Evolutionary conservation across 1,284 basidiomycete species (phyloP).

Genomic region (Moniliella sp.): DNA sequence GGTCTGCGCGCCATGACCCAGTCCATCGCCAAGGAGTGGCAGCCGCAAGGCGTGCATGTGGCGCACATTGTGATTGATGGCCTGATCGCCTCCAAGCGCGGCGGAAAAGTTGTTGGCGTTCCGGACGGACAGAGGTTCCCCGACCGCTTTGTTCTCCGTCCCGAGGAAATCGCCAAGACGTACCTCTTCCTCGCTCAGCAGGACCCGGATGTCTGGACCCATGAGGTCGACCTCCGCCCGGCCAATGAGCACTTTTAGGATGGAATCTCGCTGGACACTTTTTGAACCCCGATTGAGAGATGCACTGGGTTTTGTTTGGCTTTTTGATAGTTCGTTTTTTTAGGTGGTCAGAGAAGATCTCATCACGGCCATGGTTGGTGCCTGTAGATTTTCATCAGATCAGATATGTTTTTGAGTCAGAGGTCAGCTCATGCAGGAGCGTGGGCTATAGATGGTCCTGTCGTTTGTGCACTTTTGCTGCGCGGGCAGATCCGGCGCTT

Average conservation of each 20-base stretch:
- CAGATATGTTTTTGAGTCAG: too few relatives aligned
- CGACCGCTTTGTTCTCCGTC: conserved; percentile 6
- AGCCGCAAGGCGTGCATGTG: conserved; percentile 36
- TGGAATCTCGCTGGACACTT: too few relatives aligned
- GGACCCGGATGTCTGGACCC: conserved; percentile 28
- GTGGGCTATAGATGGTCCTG: too few relatives aligned
- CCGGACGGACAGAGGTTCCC: conserved; percentile 3
- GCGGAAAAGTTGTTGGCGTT: background rate
- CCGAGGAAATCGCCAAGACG: conserved; percentile 11
- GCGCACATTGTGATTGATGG: conserved; percentile 36
- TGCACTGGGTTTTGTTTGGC: too few relatives aligned
- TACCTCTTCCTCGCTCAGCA: conserved; percentile 34
- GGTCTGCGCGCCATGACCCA: conserved; percentile 6
- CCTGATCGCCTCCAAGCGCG: conserved; percentile 21
- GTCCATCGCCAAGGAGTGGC: conserved; percentile 35
- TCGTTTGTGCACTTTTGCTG: too few relatives aligned
- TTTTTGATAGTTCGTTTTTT: too few relatives aligned
- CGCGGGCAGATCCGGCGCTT: too few relatives aligned
- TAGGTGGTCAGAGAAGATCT: too few relatives aligned
- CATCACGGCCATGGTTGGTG: too few relatives aligned
- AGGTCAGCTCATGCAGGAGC: too few relatives aligned
- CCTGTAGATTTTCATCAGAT: too few relatives aligned
- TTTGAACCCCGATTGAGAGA: too few relatives aligned
- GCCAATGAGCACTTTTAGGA: conserved; percentile 1
- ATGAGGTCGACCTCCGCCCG: conserved; percentile 9